Percentiles rank a stretch among this genome's conserved stretches.
Evolutionary conservation across 2,329 filamentous ascomycete genomes (phyloP).

Genomic region (Diaporthe amygdali): DNA sequence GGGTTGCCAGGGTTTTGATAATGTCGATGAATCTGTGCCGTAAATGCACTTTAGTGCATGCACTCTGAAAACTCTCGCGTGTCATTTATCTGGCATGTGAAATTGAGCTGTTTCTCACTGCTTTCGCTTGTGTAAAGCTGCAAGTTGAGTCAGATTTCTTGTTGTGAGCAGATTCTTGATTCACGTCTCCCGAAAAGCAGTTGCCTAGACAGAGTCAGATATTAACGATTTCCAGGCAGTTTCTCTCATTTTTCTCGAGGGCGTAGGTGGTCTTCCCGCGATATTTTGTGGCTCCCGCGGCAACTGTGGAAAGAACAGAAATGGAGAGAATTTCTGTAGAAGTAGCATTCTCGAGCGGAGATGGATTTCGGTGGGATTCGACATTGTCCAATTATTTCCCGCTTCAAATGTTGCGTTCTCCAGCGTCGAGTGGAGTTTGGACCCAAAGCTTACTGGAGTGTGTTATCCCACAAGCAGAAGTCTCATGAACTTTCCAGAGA

Average conservation of each 20-base stretch:
- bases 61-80: neutral
- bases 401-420: neutral
- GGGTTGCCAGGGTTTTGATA: too few relatives aligned
- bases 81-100: neutral
- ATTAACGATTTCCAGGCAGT: neutral
- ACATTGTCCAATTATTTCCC: slow-evolving; percentile 5
- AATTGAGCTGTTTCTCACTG: neutral
- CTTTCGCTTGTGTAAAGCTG: neutral
- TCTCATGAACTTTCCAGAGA: slow-evolving; percentile 11
- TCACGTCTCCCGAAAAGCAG: neutral
- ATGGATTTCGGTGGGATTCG: neutral
- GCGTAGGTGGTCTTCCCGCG: neutral
- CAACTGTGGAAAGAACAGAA: neutral
- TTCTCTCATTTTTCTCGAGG: neutral
- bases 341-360: neutral
- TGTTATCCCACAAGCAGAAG: neutral
- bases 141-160: neutral
- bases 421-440: neutral
- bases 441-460: neutral
- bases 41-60: neutral
- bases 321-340: neutral
- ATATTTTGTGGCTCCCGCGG: neutral
- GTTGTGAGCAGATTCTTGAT: neutral
- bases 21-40: too few relatives aligned
- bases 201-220: neutral